Conservation (phyloP, 139 green algal genomes). For the Deuterostichococcus epilithicus region DNA sequence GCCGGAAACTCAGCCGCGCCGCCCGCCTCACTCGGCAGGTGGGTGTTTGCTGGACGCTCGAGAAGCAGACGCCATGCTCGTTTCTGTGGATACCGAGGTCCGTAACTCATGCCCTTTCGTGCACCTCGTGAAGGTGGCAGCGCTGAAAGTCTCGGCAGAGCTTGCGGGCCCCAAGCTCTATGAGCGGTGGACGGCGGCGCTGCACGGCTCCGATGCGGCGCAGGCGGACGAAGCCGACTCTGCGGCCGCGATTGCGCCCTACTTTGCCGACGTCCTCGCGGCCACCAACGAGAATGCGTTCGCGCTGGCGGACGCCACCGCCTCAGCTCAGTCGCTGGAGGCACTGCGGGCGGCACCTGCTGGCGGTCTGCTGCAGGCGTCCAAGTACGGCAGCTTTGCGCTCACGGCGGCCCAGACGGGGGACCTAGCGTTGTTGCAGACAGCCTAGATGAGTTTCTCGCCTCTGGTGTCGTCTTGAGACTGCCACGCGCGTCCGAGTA, state of each 20-base stretch:
- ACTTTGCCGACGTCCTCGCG: not conserved
- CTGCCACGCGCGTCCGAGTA: too few relatives aligned
- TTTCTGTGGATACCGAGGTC: too few relatives aligned
- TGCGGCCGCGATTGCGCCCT: not conserved
- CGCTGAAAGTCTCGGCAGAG: not conserved
- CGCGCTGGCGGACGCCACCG: not conserved
- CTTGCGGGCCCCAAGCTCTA: not conserved
- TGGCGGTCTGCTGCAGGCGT: not conserved
- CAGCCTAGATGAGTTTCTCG: not conserved
- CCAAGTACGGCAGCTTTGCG: not conserved
- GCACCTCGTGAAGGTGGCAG: not conserved
- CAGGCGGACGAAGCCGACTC: not conserved
- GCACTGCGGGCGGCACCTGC: not conserved
- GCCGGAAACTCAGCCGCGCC: not conserved
- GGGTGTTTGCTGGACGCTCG: too few relatives aligned
- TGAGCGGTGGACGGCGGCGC: not conserved
- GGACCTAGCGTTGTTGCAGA: not conserved
- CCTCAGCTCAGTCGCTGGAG: not conserved
- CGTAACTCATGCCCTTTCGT: too few relatives aligned
- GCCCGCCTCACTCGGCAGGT: not conserved
- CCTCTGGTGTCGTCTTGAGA: too few relatives aligned
- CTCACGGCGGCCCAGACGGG: not conserved
- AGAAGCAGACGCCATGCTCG: too few relatives aligned
- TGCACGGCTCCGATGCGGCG: not conserved
- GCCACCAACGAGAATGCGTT: not conserved